Percentiles rank a stretch among this genome's conserved stretches.
Evolutionary conservation across 208 protist species (phyloP).

Genomic region (Crithidia acanthocephali): DNA sequence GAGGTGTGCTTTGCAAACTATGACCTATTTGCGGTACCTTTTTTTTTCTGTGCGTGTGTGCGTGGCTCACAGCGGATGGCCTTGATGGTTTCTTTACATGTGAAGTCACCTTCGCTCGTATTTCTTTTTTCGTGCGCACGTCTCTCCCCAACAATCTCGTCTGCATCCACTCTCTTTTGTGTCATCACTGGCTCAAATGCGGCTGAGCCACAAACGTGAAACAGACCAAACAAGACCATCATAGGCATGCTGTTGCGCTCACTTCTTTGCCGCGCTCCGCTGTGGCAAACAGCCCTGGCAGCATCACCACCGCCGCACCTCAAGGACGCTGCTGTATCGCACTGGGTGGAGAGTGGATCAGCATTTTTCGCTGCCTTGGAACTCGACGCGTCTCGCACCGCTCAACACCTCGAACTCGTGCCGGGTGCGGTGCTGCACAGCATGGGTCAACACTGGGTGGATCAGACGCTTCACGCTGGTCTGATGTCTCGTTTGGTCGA

Average conservation of each 20-base stretch:
- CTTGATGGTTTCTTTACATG: too few relatives aligned
- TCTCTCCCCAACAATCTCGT: too few relatives aligned
- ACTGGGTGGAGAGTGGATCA: neutral
- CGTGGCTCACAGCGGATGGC: too few relatives aligned
- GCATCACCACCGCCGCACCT: too few relatives aligned
- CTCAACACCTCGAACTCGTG: neutral
- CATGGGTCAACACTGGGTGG: conserved; percentile 30
- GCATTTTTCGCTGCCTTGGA: neutral
- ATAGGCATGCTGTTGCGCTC: neutral
- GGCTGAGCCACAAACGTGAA: neutral
- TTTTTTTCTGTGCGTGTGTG: too few relatives aligned
- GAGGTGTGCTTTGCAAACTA: too few relatives aligned
- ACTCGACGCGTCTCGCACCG: neutral
- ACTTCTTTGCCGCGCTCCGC: neutral
- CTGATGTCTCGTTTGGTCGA: conserved; percentile 7
- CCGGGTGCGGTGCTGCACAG: conserved; percentile 7
- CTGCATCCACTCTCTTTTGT: too few relatives aligned
- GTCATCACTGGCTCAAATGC: too few relatives aligned
- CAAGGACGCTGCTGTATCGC: too few relatives aligned
- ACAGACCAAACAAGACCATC: neutral
- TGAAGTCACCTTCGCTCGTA: too few relatives aligned
- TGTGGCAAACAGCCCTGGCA: conserved; percentile 2
- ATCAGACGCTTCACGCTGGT: neutral
- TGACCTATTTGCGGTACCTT: too few relatives aligned
- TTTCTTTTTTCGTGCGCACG: too few relatives aligned